Conservation (phyloP, 345 rosid species). For the Euphorbia tirucalli region DNA sequence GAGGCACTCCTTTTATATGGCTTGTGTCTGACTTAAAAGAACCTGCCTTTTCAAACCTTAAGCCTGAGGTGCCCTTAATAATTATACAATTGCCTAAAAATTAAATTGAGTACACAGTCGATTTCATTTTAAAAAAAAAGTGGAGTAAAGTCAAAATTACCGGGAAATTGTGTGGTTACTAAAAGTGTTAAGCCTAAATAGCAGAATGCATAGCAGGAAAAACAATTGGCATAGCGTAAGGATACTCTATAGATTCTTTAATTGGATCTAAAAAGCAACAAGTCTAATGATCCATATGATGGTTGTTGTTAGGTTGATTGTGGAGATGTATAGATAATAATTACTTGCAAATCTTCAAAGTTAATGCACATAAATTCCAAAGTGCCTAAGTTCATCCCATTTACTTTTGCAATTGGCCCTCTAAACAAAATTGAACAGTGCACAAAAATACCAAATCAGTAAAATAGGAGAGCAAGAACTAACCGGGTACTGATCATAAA, state of each 20-base stretch:
- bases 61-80: not conserved
- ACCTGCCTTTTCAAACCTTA: not conserved
- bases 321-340: not conserved
- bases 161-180: not conserved
- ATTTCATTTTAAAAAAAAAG: too few species aligned
- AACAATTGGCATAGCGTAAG: not conserved
- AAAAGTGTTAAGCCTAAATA: not conserved
- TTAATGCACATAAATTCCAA: not conserved
- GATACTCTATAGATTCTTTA: not conserved
- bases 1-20: not conserved
- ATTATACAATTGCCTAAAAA: not conserved
- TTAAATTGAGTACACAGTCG: too few species aligned
- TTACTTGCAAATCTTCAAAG: not conserved
- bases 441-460: not conserved
- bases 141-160: not conserved
- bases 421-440: not conserved
- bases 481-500: conserved; percentile 96
- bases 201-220: not conserved
- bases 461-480: conserved; percentile 32
- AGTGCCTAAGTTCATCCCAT: not conserved
- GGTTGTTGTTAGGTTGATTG: not conserved
- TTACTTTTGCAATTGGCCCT: not conserved
- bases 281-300: not conserved
- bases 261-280: not conserved
- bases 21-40: not conserved